Percentiles rank a stretch among this genome's conserved stretches.
Conservation (phyloP, 345 rosid genomes). For the Balakata baccata region DNA sequence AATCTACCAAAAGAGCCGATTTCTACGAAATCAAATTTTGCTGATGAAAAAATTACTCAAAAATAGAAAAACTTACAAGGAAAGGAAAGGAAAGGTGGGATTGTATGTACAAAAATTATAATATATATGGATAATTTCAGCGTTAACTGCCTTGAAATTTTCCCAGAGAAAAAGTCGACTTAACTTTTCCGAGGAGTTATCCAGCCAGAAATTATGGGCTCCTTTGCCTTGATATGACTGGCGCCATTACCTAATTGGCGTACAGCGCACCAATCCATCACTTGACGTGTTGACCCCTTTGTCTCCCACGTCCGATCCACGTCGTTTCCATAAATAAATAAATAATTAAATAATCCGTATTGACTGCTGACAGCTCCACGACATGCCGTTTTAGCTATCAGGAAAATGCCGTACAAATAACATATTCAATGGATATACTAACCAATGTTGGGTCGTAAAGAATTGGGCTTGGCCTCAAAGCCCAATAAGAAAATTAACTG, state of each 20-base stretch:
- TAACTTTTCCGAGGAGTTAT: not conserved
- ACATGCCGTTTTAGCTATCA: too few species aligned
- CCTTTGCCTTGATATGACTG: not conserved
- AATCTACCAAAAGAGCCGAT: not conserved
- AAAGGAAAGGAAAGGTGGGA: too few species aligned
- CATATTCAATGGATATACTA: too few species aligned
- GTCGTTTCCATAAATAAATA: too few species aligned
- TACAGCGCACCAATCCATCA: not conserved
- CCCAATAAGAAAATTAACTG: too few species aligned
- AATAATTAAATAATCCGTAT: too few species aligned
- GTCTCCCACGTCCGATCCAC: not conserved
- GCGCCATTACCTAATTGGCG: not conserved
- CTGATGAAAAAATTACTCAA: not conserved
- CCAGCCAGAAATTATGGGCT: not conserved
- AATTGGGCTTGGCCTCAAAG: too few species aligned
- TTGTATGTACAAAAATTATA: too few species aligned
- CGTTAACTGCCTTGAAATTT: not conserved
- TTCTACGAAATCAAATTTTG: not conserved
- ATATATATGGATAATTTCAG: not conserved
- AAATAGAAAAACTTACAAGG: not conserved
- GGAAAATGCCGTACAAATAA: too few species aligned
- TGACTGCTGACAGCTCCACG: too few species aligned
- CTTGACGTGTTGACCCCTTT: not conserved
- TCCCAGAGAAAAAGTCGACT: not conserved
- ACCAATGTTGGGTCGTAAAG: too few species aligned